Evolutionary conservation across 2,329 filamentous ascomycete genomes (phyloP), one percentile per base, ranked within the genome.

Genomic region (Fusarium verticillioides): DNA sequence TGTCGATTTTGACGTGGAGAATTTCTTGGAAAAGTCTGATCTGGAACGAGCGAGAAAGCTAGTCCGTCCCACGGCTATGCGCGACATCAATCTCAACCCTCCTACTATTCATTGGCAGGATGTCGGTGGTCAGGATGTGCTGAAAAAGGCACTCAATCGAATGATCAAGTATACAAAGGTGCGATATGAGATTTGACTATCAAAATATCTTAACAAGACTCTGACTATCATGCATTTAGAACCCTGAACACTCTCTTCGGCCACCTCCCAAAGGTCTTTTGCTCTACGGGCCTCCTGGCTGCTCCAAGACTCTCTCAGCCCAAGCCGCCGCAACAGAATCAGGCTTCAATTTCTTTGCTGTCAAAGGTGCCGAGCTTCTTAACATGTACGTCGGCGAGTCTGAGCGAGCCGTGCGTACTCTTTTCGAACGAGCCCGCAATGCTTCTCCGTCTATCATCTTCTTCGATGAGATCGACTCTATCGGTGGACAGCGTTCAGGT

Each of bases 321-420:
- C 95, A 97, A 80, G 96, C 96, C 34, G 90, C 97, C 75, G 96
- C 96, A 21, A 97, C 94, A 11, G 95, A 97, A 81, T 94, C 94
- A 36, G 93, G 93, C 8, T 92, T 97, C 82, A 98, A 98, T 81
- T 98, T 98, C 85, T 92, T 98, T 79, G 93, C 95, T 13, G 94
- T 98, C 74, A 97, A 98, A 83, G 96, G 95, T 32, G 94, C 94
- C 40, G 96, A 98, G 82, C 89, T 98, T 18, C 91, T 97, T 68
- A 97, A 95, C 83, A 97, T 97, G 94, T 98, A 98, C 82, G 95
- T 98, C 23, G 96, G 96, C 69, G 96, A 98, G 81, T 96, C 95
- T 4, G 96, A 98, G 83, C 90, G 94, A 16, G 92, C 93, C 12
- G 89, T 98, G 46, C 91, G 96, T 42, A 93, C 94, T 62, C 90